phyloP scores from a whole-genome alignment of 2,329 filamentous ascomycete species.

The Incumbomyces lentus region DNA sequence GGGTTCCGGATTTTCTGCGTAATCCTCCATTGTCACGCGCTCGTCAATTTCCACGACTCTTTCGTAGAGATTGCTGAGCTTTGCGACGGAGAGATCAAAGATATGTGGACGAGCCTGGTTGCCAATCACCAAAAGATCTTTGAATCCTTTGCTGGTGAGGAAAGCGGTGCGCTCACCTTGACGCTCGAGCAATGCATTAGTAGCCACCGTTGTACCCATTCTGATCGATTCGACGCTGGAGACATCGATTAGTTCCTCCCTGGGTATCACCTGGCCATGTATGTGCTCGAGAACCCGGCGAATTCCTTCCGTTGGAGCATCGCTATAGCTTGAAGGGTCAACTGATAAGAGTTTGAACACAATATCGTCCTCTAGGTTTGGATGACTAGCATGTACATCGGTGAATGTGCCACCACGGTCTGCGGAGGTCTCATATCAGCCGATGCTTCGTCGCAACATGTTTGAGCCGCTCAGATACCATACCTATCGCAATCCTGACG shows the following conservation, averaged over 20 bases:
- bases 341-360: slow-evolving; percentile 83
- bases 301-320: slow-evolving; percentile 86
- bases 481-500: too few species aligned
- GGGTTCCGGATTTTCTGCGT: too few species aligned
- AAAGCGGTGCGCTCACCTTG: slow-evolving; percentile 84
- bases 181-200: slow-evolving; percentile 78
- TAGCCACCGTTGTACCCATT: slow-evolving; percentile 93
- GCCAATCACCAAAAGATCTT: slow-evolving; percentile 76
- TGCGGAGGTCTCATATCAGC: too few species aligned
- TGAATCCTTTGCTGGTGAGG: slow-evolving; percentile 78
- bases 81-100: slow-evolving; percentile 77
- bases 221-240: slow-evolving; percentile 80
- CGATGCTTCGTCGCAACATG: too few species aligned
- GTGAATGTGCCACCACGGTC: slow-evolving; percentile 81
- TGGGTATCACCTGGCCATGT: slow-evolving; percentile 59
- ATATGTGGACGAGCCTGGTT: slow-evolving; percentile 85
- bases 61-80: slow-evolving; percentile 78
- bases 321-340: slow-evolving; percentile 79
- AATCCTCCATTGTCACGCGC: slow-evolving; percentile 62
- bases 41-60: slow-evolving; percentile 79
- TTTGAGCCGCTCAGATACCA: too few species aligned
- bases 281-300: slow-evolving; percentile 71
- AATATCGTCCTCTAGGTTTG: slow-evolving; percentile 61
- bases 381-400: slow-evolving; percentile 62
- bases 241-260: slow-evolving; percentile 72